Evolutionary conservation across 225 moss, liverwort and hornwort species (phyloP).

Genomic region (Anthoceros angustus): DNA sequence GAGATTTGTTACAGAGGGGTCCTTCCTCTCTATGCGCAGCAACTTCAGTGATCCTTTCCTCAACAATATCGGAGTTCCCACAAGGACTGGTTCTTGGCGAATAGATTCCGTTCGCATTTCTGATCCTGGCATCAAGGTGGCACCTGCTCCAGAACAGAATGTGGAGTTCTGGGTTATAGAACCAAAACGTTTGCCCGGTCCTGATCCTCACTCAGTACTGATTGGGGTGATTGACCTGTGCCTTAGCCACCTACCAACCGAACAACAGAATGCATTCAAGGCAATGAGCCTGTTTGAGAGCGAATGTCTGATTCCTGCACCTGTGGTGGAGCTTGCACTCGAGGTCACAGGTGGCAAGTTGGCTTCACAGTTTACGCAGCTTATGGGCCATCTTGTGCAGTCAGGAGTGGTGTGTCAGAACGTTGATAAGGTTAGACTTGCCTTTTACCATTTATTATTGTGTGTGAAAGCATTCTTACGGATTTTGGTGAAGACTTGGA

Average conservation of each 20-base stretch:
- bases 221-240: background rate
- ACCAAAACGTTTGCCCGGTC: background rate
- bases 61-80: background rate
- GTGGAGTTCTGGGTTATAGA: background rate
- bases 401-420: background rate
- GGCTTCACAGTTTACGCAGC: background rate
- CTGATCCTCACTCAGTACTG: background rate
- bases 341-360: background rate
- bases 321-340: background rate
- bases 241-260: background rate
- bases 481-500: no score
- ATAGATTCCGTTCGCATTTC: background rate
- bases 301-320: background rate
- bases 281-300: conserved; percentile 1
- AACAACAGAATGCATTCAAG: background rate
- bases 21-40: conserved; percentile 1
- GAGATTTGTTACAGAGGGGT: background rate
- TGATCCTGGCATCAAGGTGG: background rate
- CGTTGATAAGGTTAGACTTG: background rate
- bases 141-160: background rate
- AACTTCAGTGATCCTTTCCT: conserved; percentile 1
- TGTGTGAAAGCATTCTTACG: background rate
- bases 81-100: background rate
- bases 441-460: background rate
- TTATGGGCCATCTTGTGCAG: background rate